Evolutionary conservation across 1,284 basidiomycete species (phyloP).

Genomic region (Fomitiporia mediterranea): DNA sequence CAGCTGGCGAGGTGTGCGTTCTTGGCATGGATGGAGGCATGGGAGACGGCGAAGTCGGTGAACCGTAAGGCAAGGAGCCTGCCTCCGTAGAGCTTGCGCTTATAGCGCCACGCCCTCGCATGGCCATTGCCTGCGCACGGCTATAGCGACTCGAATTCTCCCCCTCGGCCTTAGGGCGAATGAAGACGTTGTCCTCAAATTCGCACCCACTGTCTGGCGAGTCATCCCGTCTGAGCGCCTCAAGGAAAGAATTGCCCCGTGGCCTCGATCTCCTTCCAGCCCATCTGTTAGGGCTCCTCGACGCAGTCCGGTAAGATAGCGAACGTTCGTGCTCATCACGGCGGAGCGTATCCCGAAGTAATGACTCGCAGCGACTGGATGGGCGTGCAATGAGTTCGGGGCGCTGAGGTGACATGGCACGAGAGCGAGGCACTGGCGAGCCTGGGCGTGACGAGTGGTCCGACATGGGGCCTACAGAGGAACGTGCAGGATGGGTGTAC

Average conservation of each 20-base stretch:
- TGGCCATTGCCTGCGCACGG: slow-evolving; percentile 6
- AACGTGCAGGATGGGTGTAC: slow-evolving; percentile 7
- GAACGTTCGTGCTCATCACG: slow-evolving; percentile 37
- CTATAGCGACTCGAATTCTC: neutral
- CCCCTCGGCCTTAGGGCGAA: neutral
- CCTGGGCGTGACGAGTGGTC: slow-evolving; percentile 8
- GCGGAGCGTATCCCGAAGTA: slow-evolving; percentile 53
- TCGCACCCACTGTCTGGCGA: slow-evolving; percentile 8
- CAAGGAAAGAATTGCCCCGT: slow-evolving; percentile 13
- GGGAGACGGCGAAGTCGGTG: slow-evolving; percentile 16
- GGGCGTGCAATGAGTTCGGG: slow-evolving; percentile 10
- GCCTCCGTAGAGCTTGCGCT: slow-evolving; percentile 4
- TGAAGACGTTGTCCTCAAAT: slow-evolving; percentile 6
- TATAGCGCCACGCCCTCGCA: neutral
- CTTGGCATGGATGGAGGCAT: slow-evolving; percentile 19
- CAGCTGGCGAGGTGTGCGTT: slow-evolving; percentile 15
- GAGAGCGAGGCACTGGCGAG: slow-evolving; percentile 10
- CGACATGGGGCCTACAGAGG: neutral
- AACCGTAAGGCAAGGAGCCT: slow-evolving; percentile 6
- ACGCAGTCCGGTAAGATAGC: slow-evolving; percentile 18
- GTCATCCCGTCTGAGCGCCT: slow-evolving; percentile 4
- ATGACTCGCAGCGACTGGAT: slow-evolving; percentile 43
- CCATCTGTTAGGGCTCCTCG: slow-evolving; percentile 19
- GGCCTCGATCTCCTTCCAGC: slow-evolving; percentile 20
- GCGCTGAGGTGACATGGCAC: slow-evolving; percentile 14